Evolutionary conservation across 352 stramenopile species (phyloP), one percentile per base, ranked within the genome.

Genomic region (Globisporangium alternatum): DNA sequence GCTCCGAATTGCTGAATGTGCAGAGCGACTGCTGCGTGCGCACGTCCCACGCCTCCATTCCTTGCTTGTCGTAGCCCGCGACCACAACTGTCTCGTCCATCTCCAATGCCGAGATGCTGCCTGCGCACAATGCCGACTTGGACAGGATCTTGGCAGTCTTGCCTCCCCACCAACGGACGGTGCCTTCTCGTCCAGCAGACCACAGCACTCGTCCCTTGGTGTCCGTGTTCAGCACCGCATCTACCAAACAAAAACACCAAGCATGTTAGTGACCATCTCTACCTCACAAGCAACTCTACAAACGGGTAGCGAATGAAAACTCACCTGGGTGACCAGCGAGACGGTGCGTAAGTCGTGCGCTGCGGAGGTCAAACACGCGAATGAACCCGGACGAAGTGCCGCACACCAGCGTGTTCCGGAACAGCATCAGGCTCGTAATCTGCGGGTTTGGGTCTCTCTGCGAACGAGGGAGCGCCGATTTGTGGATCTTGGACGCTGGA

Each of bases 21-120:
- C 80, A 91, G 39, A 96, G 67, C 13, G 88, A 75, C 61, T 96
- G 88, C 69, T 96, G 88, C 30, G 88, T 96, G 63, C 88, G 81
- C 10, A 96, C 86, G 44, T 96, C 88, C 88, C 88, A 96, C 9
- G 88, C 81, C 60, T 96, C 84, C 84, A 96, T 95, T 54, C 88
- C 88, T 63, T 91, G 85, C 41, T 82, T 75, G 3, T 64, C 78
- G 72, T 95, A 96, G 53, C 84, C 88, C 31, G 88, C 88, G 45
- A 96, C 84, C 22, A 96, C 88, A 15, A 94, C 84, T 33, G 83
- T 93, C 57, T 96, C 88, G 65, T 96, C 88, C 88, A 96, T 96
- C 66, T 96, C 86, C 5, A 96, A 76, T 4, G 80, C 81, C 2
- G 81, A 90, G 55, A 96, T 89, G 5, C 70, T 67, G 21, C 88